Conservation (phyloP, 1,284 basidiomycete genomes). For the Wolfiporia cocos region DNA sequence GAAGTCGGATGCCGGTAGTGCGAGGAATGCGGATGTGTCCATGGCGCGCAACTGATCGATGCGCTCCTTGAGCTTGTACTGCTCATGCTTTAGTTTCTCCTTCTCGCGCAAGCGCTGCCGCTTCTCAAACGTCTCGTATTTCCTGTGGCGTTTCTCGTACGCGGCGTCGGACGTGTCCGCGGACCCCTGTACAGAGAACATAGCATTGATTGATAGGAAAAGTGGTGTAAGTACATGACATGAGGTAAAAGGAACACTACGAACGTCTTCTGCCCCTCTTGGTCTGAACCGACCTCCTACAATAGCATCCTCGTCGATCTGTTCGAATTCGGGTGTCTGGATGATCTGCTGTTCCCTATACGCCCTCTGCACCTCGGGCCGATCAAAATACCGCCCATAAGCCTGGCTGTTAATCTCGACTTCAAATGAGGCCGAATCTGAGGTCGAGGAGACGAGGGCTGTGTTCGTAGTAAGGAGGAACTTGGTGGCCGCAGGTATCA, state of each 20-base stretch:
- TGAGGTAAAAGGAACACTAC: slow-evolving; percentile 24
- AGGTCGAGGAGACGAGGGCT: slow-evolving; percentile 33
- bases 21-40: slow-evolving; percentile 64
- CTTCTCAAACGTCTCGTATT: slow-evolving; percentile 84
- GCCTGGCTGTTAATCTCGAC: slow-evolving; percentile 49
- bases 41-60: slow-evolving; percentile 79
- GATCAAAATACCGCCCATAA: slow-evolving; percentile 71
- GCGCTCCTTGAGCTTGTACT: slow-evolving; percentile 85
- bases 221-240: slow-evolving; percentile 14
- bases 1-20: slow-evolving; percentile 52
- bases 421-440: slow-evolving; percentile 29
- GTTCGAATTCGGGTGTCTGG: slow-evolving; percentile 64
- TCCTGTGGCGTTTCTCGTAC: slow-evolving; percentile 82
- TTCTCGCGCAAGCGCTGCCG: slow-evolving; percentile 81
- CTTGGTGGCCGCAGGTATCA: slow-evolving; percentile 57
- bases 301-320: slow-evolving; percentile 49
- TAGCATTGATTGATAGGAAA: slow-evolving; percentile 11
- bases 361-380: slow-evolving; percentile 66
- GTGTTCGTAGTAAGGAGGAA: slow-evolving; percentile 71
- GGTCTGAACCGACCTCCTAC: slow-evolving; percentile 65
- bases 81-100: slow-evolving; percentile 86
- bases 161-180: slow-evolving; percentile 78
- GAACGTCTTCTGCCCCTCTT: slow-evolving; percentile 61
- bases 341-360: slow-evolving; percentile 63
- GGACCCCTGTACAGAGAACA: slow-evolving; percentile 33